Percentiles rank a stretch among this genome's conserved stretches.
Conservation (phyloP, 306 rosid species). For the Fragaria iinumae region DNA sequence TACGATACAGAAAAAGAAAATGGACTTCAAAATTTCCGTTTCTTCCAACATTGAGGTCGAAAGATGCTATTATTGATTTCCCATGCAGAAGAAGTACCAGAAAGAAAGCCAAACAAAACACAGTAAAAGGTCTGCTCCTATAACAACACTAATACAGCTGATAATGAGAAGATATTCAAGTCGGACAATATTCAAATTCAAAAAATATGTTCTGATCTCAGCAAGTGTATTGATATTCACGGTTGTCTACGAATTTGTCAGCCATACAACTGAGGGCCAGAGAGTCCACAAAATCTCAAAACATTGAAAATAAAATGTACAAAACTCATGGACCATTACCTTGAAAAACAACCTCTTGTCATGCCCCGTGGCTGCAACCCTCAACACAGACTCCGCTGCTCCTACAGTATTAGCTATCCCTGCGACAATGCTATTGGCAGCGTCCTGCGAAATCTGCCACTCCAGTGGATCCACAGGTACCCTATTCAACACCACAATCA, state of each 20-base stretch:
- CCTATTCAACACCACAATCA: slow-evolving; percentile 33
- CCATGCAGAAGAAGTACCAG: neutral
- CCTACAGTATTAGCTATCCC: slow-evolving; percentile 85
- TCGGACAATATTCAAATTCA: neutral
- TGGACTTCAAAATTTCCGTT: neutral
- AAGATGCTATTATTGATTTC: neutral
- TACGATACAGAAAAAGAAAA: neutral
- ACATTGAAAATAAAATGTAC: neutral
- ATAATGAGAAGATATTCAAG: neutral
- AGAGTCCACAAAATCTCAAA: neutral
- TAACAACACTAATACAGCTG: neutral
- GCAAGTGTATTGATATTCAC: neutral
- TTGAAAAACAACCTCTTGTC: slow-evolving; percentile 89
- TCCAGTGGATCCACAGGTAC: slow-evolving; percentile 95
- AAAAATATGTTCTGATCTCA: neutral
- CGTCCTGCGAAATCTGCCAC: slow-evolving; percentile 95
- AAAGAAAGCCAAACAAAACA: neutral
- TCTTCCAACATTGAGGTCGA: neutral
- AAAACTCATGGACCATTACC: slow-evolving; percentile 31
- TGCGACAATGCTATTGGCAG: slow-evolving; percentile 69
- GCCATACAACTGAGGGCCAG: neutral
- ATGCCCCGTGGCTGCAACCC: slow-evolving; percentile 96
- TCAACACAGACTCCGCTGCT: slow-evolving; percentile 87
- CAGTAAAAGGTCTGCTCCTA: neutral
- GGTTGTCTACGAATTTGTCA: neutral